Base-by-base conservation (phyloP, 306 rosid genomes). In the Biancaea sappan region DNA sequence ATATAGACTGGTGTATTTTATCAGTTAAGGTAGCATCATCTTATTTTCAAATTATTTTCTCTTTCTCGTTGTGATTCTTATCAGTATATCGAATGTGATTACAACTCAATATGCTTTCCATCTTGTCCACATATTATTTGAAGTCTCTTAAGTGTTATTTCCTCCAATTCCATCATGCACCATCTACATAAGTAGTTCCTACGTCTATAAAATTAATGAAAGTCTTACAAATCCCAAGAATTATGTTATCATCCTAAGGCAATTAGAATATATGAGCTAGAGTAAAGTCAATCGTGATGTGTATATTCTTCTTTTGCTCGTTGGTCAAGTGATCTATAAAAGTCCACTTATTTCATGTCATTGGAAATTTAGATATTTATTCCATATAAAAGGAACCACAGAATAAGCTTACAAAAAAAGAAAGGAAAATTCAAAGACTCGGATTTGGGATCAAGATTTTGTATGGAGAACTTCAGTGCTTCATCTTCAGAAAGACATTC, bases 401-500 rank as follows among this genome's bases (percentile, higher is more conserved):
- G 57, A 57, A 43, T 35, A 66, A 83, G 69, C 61, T 37, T n/a
- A 16, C 15, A 25, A 37, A 44, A 32, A 54, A 48, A 31, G 43
- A 43, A 44, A 32, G 70, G 59, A 61, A 11, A 65, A 52, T n/a
- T n/a, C n/a, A 51, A 69, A 66, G 43, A 88, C 99, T 88, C 99
- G 41, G 95, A 70, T 80, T 69, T 84, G 64, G 79, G 1, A 66
- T 90, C 88, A 34, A 80, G 79, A 44, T 84, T 73, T 58, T 58
- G 89, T 25, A 81, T 2, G 32, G 93, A 79, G 69, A 73, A 77
- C 83, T 35, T 87, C 21, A 44, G 68, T 18, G 69, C 77, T 71
- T 86, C 96, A 58, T 91, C 93, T 82, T 86, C 96, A 59, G 86
- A 73, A 86, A 68, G 66, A n/a, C 34, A 75, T 44, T 72, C 11